Percentiles rank a stretch among this genome's conserved stretches.
These are phyloP conservation scores for Camelina neglecta DNA, from an alignment of 345 rosid species.

Conservation along the genomic window DNA sequence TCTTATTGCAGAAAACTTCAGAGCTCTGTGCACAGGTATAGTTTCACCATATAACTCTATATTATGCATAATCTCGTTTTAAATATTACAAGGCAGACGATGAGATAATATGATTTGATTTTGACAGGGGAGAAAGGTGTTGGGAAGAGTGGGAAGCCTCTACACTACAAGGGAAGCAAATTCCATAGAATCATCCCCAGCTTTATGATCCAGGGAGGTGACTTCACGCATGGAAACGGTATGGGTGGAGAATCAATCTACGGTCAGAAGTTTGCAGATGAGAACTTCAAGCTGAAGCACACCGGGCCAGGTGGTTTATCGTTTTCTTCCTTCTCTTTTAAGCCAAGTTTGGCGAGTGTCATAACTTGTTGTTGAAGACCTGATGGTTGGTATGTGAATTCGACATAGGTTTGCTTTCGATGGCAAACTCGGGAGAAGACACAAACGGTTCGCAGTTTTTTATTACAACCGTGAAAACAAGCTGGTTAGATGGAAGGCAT, in stretches of 20 bases:
- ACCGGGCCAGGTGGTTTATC: constrained; percentile 74
- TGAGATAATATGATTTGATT: not conserved
- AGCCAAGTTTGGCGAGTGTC: constrained; percentile 1
- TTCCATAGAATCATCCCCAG: constrained; percentile 98
- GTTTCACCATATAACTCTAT: not conserved
- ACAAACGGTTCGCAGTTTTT: constrained; percentile 97
- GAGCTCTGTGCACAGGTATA: constrained; percentile 93
- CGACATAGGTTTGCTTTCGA: constrained; percentile 69
- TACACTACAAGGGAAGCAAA: constrained; percentile 78
- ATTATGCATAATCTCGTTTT: not conserved
- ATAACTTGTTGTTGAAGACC: not conserved
- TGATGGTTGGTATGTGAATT: constrained; percentile 16
- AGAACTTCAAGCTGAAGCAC: constrained; percentile 96
- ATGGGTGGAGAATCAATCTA: constrained; percentile 97
- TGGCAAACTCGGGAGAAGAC: constrained; percentile 95
- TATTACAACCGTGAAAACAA: constrained; percentile 88
- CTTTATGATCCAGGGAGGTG: constrained; percentile 97
- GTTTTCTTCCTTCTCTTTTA: not conserved
- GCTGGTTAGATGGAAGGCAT: constrained; percentile 96
- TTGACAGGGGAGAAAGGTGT: constrained; percentile 82
- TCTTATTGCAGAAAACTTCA: constrained; percentile 84
- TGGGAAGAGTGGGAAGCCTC: constrained; percentile 90
- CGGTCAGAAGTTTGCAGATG: constrained; percentile 93
- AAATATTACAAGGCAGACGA: not conserved
- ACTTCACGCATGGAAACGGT: constrained; percentile 93